These are phyloP conservation scores for Lecanosticta acicola DNA, from an alignment of 2,329 filamentous ascomycete genomes.

Conservation along the genomic window DNA sequence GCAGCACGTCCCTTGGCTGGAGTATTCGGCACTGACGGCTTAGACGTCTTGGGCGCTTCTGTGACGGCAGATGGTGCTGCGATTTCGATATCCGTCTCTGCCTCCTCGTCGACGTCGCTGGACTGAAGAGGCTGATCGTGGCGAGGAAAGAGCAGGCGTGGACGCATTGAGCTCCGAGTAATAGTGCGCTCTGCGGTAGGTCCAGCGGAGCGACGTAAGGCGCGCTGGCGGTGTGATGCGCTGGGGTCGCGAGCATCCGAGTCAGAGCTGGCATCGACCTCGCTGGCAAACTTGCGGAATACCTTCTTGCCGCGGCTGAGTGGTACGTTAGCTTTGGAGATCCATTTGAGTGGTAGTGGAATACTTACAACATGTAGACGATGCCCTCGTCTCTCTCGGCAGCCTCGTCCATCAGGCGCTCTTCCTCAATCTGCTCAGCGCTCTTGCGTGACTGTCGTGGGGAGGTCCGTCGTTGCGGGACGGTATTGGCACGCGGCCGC, in stretches of 20 bases:
- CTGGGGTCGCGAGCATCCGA: conserved; percentile 30
- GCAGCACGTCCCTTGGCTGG: conserved; percentile 15
- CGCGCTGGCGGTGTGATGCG: conserved; percentile 20
- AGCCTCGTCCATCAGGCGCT: conserved; percentile 54
- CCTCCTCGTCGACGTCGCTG: conserved; percentile 56
- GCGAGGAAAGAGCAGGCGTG: conserved; percentile 60
- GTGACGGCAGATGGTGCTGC: too few species aligned
- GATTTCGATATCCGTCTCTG: conserved; percentile 48
- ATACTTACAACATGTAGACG: conserved; percentile 69
- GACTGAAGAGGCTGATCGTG: conserved; percentile 9
- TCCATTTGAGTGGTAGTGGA: conserved; percentile 1
- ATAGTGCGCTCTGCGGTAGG: conserved; percentile 44
- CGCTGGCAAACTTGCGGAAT: conserved; percentile 60
- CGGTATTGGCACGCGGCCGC: conserved; percentile 30
- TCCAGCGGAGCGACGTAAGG: conserved; percentile 36
- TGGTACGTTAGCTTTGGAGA: conserved; percentile 23
- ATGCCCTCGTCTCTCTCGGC: conserved; percentile 64
- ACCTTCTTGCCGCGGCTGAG: conserved; percentile 71
- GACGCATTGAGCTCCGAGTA: conserved; percentile 65
- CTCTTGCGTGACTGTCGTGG: conserved; percentile 37
- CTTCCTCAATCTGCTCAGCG: conserved; percentile 51
- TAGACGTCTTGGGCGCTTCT: conserved; percentile 15
- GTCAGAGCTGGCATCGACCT: conserved; percentile 23
- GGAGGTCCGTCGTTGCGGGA: conserved; percentile 7
- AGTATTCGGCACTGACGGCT: conserved; percentile 8